phyloP scores from a whole-genome alignment of 2,329 filamentous ascomycete genomes.

The Stromatinia cepivora region DNA sequence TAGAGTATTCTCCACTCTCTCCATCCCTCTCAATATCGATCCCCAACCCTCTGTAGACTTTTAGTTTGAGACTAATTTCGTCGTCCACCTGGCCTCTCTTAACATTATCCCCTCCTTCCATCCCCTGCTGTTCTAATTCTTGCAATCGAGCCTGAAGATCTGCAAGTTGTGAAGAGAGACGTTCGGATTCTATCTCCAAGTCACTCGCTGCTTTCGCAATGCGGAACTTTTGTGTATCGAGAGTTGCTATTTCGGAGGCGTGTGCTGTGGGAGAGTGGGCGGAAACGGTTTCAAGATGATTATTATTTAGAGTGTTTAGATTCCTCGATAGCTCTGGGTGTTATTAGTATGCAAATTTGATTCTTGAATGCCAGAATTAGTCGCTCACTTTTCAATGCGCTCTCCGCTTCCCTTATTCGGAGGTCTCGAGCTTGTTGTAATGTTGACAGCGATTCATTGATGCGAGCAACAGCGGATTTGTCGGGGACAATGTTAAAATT shows the following conservation, averaged over 20 bases:
- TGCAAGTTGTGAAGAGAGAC: constrained; percentile 76
- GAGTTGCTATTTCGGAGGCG: constrained; percentile 77
- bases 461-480: constrained; percentile 77
- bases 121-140: constrained; percentile 82
- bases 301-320: constrained; percentile 70
- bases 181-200: constrained; percentile 90
- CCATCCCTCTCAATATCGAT: constrained; percentile 78
- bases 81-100: constrained; percentile 55
- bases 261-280: constrained; percentile 77
- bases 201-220: constrained; percentile 89
- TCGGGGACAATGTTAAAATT: constrained; percentile 96
- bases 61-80: constrained; percentile 72
- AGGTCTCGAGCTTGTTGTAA: constrained; percentile 82
- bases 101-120: constrained; percentile 63
- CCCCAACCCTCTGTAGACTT: constrained; percentile 86
- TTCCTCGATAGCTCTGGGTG: constrained; percentile 65
- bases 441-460: constrained; percentile 78
- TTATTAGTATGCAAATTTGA: constrained; percentile 13
- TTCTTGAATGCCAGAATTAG: constrained; percentile 34
- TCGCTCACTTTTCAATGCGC: constrained; percentile 58
- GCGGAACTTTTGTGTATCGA: constrained; percentile 93
- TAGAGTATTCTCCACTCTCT: constrained; percentile 75
- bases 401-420: constrained; percentile 69
- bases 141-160: constrained; percentile 73
- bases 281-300: constrained; percentile 73